Evolutionary conservation across 768 basidiomycete genomes (phyloP), one percentile per base, ranked within the genome.

Genomic region (Basidioascus undulatus): DNA sequence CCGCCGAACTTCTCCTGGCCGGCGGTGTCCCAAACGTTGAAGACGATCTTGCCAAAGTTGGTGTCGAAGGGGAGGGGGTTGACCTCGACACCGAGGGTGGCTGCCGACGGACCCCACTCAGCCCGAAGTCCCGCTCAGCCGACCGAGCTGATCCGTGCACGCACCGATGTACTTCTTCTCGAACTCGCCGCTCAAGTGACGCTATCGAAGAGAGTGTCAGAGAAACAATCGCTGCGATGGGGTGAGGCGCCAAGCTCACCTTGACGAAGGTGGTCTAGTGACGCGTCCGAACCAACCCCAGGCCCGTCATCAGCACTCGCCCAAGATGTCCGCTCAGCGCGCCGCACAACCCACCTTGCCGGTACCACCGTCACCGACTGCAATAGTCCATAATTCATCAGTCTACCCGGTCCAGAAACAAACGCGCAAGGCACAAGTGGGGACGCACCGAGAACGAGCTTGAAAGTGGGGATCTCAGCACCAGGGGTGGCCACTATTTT

Each of bases 1-100:
- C 86, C 87, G 65, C 89, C 92, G 51, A 98, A 98, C 66, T 96
- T 98, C 65, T 98, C 92, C 67, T 98, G 92, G 33, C 92, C 92
- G 41, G 92, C 92, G 25, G 92, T 98, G 61, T 98, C 92, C 92
- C 92, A 98, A 40, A 94, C 89, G 59, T 96, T 96, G 73, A 98
- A 98, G 66, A 80, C 80, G 66, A 98, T 84, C 31, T 77, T 89
- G 53, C 92, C 92, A 54, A 79, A 96, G 72, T 96, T 96, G 68
- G 92, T 98, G 52, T 79, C 66, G 71, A 98, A 98, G 20, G 24
- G 16, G 26, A 20, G 32, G 46, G 92, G 92, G 65, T 96, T 92
- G 35, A 98, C 92, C 62, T 98, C 92, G 53, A 96, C 92, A 70
- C 92, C 92, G 45, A 98, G 80, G 43, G 92, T 98, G 56, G 92